Base-by-base conservation (phyloP, 441 rosid species). In the Theobroma grandiflorum region DNA sequence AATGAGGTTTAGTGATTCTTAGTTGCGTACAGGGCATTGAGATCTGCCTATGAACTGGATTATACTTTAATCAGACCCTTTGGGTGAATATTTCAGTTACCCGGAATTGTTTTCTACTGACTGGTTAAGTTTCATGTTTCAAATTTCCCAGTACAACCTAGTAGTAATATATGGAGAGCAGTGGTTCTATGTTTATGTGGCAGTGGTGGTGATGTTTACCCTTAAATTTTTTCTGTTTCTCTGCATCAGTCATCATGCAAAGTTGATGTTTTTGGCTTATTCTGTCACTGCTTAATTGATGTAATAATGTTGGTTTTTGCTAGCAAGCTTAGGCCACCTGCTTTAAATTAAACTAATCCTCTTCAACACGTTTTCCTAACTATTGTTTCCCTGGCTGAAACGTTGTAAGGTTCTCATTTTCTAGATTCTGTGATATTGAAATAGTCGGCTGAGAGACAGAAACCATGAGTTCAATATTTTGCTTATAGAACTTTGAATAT, bases 391-490 rank as follows among this genome's bases (percentile, higher is more conserved):
- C 11, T 45, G 57, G 58, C 26, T 52, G 61, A 71, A 50, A 33
- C 75, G 50, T 4, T 8, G 59, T 3, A 72, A 72, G 62, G 35
- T 52, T 52, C 58, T 69, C 35, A 26, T 69, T 69, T 43, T 69
- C 53, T 22, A 11, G 37, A 45, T 45, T 8, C 33, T 33, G 14
- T 26, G 31, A 26, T 26, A 33, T 50, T 16, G 62, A 50, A 33
- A 33, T 50, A 16, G 43, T 8, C 4, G 45, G 33, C 74, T 69
- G 57, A 14, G 40, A 26, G 20, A 57, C 31, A 47, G 61, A 72
- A 52, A 35, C 45, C 62, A 52, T 38, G 11, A 35, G 62, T 72
- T 20, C 16, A 50, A 33, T 16, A 31, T 33, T 69, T 67, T 42
- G 71, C 26, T 65, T 38, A n/a, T 33, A 14, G 16, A 14, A 15